Base-by-base conservation (phyloP, 495 filamentous ascomycete species). In the Penicillium arizonense region DNA sequence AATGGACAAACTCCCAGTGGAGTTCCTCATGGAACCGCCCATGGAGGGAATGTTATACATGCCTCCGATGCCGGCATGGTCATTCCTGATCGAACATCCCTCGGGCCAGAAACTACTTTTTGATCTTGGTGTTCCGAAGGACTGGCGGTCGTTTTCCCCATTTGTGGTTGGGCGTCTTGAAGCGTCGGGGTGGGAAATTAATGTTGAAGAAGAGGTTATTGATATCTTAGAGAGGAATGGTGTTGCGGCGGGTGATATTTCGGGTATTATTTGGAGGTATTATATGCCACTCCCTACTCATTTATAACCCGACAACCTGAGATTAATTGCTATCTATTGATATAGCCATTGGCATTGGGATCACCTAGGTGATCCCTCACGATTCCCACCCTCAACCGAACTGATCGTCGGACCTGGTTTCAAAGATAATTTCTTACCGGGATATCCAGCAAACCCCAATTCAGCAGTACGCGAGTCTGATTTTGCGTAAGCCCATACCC, bases 401-500 rank as follows among this genome's bases (percentile, higher is more conserved):
- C 56, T 88, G 0, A 65, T 84, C 13, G 76, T 86, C 21, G 85
- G 85, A 0, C 79, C 78, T 1, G 83, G 83, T 0, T 78, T 82
- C 56, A 80, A 76, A 35, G 59, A 68, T 0, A 30, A 37, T 3
- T 52, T 77, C 21, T 47, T 76, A 2, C 83, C 82, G 0, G 81
- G 76, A 0, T 82, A 77, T 42, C 83, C 84, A 0, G 52, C 67
- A 0, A 72, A 78, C 13, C 64, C 69, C 4, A 57, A 76, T 5
- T 62, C 69, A 0, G 20, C 50, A 1, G 45, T 82, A 16, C 62
- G 73, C 7, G 78, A 84, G 40, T 62, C 58, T 18, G 73, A 79
- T 53, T 78, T 76, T 44, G 59, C 60, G 38, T 68, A 48, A 55
- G 66, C 37, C 57, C 33, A 38, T 7, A 76, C 72, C 2, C 55